phyloP scores from a whole-genome alignment of 257 asterid species.

The Solanum chiquidenum region DNA sequence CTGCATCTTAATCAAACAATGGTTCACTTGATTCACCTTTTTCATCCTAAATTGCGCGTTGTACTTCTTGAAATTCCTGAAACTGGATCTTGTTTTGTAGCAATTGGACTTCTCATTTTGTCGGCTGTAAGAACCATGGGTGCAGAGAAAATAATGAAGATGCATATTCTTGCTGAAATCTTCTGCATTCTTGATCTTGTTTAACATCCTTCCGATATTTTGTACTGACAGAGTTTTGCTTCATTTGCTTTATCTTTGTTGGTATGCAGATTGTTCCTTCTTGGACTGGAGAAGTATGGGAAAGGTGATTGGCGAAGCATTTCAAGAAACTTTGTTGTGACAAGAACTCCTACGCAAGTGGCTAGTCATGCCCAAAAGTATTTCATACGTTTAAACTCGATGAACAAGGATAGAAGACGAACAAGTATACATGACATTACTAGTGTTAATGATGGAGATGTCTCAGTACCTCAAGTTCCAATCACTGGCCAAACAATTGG shows the following conservation, averaged over 20 bases:
- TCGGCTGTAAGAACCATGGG: background rate
- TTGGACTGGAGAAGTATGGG: slow-evolving; percentile 81
- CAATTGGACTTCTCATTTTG: background rate
- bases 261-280: slow-evolving; percentile 62
- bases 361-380: slow-evolving; percentile 97
- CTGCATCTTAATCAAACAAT: background rate
- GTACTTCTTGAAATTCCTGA: background rate
- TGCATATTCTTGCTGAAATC: background rate
- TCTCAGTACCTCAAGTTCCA: slow-evolving; percentile 54
- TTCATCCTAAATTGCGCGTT: background rate
- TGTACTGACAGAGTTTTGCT: background rate
- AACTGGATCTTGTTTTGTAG: background rate
- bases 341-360: slow-evolving; percentile 91
- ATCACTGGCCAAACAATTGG: slow-evolving; percentile 66
- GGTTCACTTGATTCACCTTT: background rate
- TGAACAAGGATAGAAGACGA: slow-evolving; percentile 84
- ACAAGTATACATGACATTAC: slow-evolving; percentile 93
- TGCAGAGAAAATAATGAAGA: background rate
- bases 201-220: background rate
- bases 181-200: background rate
- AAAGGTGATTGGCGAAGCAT: slow-evolving; percentile 97
- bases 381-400: slow-evolving; percentile 76
- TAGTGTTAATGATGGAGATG: slow-evolving; percentile 51
- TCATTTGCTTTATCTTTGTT: background rate
- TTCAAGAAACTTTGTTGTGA: slow-evolving; percentile 73